These are phyloP conservation scores for Fusarium sp. DNA, from an alignment of 2,329 filamentous ascomycete genomes.

Conservation along the genomic window DNA sequence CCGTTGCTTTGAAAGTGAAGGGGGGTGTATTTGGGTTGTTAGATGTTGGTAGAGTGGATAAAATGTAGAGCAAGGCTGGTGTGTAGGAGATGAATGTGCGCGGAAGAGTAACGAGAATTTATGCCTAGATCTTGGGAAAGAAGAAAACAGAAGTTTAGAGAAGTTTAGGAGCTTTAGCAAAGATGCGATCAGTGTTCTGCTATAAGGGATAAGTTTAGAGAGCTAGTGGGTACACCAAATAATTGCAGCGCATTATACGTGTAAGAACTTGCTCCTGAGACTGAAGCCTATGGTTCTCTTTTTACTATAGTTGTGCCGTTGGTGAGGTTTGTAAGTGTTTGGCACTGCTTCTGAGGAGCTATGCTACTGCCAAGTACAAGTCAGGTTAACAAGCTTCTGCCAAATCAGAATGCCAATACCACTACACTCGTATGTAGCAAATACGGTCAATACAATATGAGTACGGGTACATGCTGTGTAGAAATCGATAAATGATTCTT, in stretches of 20 bases:
- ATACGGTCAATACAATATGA: neutral
- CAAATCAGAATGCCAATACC: neutral
- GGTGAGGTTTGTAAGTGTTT: neutral
- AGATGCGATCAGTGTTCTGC: neutral
- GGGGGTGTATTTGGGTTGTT: neutral
- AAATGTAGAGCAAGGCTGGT: neutral
- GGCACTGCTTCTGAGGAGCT: neutral
- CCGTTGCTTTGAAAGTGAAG: neutral
- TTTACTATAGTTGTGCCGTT: neutral
- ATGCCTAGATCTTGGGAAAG: neutral
- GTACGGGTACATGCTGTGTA: neutral
- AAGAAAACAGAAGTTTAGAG: neutral
- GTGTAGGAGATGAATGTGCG: neutral
- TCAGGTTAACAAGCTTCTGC: neutral
- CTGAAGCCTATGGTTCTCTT: neutral
- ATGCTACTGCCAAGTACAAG: conserved; percentile 2
- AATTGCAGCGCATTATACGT: neutral
- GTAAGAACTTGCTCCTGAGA: neutral
- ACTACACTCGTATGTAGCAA: too few species aligned
- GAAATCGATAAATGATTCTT: neutral
- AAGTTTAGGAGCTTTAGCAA: conserved; percentile 1
- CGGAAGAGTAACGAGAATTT: neutral
- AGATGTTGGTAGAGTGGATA: neutral
- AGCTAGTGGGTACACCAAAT: neutral
- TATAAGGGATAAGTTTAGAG: neutral